A percentile compares a stretch with the other conserved stretches of the same genome.
Evolutionary conservation across 2,329 filamentous ascomycete species (phyloP).

Genomic region (Aspergillaceae sp.): DNA sequence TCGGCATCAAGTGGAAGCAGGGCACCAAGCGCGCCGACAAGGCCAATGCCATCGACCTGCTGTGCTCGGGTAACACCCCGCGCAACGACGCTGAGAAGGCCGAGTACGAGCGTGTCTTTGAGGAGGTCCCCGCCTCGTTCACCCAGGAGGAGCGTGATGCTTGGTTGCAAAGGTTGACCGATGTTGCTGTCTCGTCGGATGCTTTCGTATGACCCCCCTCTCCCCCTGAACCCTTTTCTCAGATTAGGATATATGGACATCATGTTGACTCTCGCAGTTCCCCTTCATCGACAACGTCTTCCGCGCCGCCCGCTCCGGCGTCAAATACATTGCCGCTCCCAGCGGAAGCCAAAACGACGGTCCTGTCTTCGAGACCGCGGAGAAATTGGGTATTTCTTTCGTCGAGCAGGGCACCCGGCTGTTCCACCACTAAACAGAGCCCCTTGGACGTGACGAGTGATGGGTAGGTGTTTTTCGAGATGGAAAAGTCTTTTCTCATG

Average conservation of each 20-base stretch:
- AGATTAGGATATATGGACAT: background rate
- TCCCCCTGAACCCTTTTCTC: background rate
- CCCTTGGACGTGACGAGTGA: background rate
- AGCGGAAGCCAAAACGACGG: conserved; percentile 57
- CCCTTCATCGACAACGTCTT: conserved; percentile 98
- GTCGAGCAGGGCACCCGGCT: conserved; percentile 89
- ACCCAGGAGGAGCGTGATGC: conserved; percentile 72
- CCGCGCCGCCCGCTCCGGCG: conserved; percentile 77
- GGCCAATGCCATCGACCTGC: conserved; percentile 93
- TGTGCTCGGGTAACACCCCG: conserved; percentile 84
- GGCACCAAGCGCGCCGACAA: conserved; percentile 94
- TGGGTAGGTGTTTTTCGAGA: too few species aligned
- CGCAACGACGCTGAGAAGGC: conserved; percentile 74
- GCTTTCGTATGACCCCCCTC: conserved; percentile 65
- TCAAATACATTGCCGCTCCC: conserved; percentile 92
- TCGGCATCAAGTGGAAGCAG: conserved; percentile 92
- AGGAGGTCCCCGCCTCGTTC: conserved; percentile 76
- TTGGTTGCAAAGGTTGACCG: conserved; percentile 69
- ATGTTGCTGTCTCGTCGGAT: conserved; percentile 81
- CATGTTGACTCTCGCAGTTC: conserved; percentile 47
- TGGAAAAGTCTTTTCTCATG: too few species aligned
- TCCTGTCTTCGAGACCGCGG: conserved; percentile 64
- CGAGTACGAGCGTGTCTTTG: conserved; percentile 81
- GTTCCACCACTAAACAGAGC: conserved; percentile 71
- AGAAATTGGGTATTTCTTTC: conserved; percentile 87